Conservation (phyloP, 192 early-diverging fungal genomes). For the Lobosporangium transversale region DNA sequence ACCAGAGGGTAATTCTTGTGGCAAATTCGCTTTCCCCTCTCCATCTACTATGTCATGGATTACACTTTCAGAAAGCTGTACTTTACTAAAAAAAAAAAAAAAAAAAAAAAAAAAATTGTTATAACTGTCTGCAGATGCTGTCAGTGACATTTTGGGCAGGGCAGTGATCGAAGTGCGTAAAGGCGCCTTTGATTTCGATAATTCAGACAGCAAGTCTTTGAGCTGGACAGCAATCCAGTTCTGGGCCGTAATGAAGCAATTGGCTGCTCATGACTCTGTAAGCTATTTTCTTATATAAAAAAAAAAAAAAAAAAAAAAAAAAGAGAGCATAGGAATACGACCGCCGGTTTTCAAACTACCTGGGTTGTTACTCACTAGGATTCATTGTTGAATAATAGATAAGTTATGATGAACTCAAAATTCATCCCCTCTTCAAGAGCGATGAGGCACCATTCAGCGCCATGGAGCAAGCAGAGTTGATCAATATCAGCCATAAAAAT, state of each 20-base stretch:
- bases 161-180: slow-evolving; percentile 90
- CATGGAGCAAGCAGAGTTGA: slow-evolving; percentile 92
- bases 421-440: slow-evolving; percentile 86
- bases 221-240: slow-evolving; percentile 92
- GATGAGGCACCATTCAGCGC: slow-evolving; percentile 81
- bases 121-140: slow-evolving; percentile 69
- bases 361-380: too few relatives aligned
- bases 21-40: too few relatives aligned
- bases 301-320: too few relatives aligned
- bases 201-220: slow-evolving; percentile 36
- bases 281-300: slow-evolving; percentile 18
- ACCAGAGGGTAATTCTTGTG: slow-evolving; percentile 69
- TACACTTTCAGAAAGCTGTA: too few relatives aligned
- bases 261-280: slow-evolving; percentile 68
- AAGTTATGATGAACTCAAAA: slow-evolving; percentile 86
- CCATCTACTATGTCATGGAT: too few relatives aligned
- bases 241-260: slow-evolving; percentile 83
- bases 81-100: too few relatives aligned
- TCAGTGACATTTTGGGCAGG: slow-evolving; percentile 84
- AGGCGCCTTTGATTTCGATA: slow-evolving; percentile 79
- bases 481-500: slow-evolving; percentile 80
- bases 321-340: too few relatives aligned
- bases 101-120: too few relatives aligned
- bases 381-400: slow-evolving; percentile 57
- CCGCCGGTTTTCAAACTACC: too few relatives aligned